Evolutionary conservation across 257 asterid species (phyloP), one percentile per base, ranked within the genome.

Genomic region (Solanum corneliomulleri): DNA sequence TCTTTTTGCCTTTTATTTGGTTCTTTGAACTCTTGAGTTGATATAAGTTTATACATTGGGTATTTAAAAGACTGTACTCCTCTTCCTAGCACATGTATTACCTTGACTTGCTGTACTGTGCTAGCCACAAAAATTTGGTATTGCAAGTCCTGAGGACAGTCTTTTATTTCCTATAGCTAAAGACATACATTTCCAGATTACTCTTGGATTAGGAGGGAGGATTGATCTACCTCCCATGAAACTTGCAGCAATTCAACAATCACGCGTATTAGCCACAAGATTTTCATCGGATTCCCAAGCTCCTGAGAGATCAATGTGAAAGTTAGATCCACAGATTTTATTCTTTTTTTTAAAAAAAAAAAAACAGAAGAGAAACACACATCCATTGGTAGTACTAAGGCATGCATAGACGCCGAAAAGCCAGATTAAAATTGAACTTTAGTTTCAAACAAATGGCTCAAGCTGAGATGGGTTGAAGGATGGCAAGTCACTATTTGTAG

Each of bases 241-340:
- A 29, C 68, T 80, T 80, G 68, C 29, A 80, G 69, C 62, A 80
- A 80, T 80, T 27, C 85, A 29, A 47, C 42, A 80, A 47, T 64
- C 35, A 41, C 71, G 49, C 44, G 29, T 80, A 52, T 70, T 41
- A 39, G 35, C 83, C 58, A 44, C 60, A 41, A 12, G 21, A 49
- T 27, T 70, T n/a, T 90, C 88, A 90, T 58, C 84, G 91, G 45
- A 89, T 90, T n/a, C 86, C 91, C 88, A 89, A 70, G 76, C 89
- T 90, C 89, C 92, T 90, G 90, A 58, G 29, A 45, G 35, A 64
- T 70, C 37, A 25, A 33, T 12, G 18, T 52, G 35, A 23, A 82
- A 37, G 76, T 56, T 81, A 81, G 80, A 66, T 35, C 25, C 23
- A 23, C 45, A 82, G 70, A 29, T 41, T 74, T 1, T 21, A 3